Evolutionary conservation across 2,329 filamentous ascomycete genomes (phyloP).

Genomic region (Tolypocladium ovalisporum): DNA sequence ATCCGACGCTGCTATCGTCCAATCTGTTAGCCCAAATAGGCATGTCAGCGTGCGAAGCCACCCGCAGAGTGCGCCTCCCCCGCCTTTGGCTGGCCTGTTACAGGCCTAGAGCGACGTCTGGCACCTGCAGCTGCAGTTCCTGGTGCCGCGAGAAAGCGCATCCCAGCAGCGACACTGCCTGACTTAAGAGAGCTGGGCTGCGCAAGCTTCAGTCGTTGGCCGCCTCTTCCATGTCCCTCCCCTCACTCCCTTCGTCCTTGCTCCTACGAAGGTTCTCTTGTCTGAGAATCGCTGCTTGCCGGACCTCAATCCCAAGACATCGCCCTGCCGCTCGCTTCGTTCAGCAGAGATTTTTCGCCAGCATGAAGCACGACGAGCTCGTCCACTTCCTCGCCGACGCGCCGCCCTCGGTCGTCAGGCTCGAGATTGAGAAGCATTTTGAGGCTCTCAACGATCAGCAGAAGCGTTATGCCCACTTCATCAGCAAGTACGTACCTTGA

Average conservation of each 20-base stretch:
- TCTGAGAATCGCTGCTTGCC: constrained; percentile 16
- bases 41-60: not conserved
- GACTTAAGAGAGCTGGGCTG: not conserved
- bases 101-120: not conserved
- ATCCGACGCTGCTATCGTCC: not conserved
- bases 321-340: constrained; percentile 7
- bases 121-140: not conserved
- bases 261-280: constrained; percentile 23
- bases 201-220: constrained; percentile 3
- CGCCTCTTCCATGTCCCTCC: constrained; percentile 19
- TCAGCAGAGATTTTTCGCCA: constrained; percentile 13
- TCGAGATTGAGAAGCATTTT: constrained; percentile 91
- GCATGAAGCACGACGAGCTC: constrained; percentile 50
- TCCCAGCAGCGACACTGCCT: not conserved
- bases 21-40: not conserved
- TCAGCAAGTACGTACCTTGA: constrained; percentile 53
- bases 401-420: constrained; percentile 75
- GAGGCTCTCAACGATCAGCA: constrained; percentile 63
- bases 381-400: constrained; percentile 82
- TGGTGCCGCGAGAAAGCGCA: not conserved
- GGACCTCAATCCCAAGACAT: constrained; percentile 8
- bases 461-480: constrained; percentile 85
- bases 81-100: not conserved
- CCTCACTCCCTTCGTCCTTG: constrained; percentile 14
- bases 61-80: not conserved